Evolutionary conservation across 2,329 filamentous ascomycete species (phyloP).

Genomic region (Cyanodermella asteris): DNA sequence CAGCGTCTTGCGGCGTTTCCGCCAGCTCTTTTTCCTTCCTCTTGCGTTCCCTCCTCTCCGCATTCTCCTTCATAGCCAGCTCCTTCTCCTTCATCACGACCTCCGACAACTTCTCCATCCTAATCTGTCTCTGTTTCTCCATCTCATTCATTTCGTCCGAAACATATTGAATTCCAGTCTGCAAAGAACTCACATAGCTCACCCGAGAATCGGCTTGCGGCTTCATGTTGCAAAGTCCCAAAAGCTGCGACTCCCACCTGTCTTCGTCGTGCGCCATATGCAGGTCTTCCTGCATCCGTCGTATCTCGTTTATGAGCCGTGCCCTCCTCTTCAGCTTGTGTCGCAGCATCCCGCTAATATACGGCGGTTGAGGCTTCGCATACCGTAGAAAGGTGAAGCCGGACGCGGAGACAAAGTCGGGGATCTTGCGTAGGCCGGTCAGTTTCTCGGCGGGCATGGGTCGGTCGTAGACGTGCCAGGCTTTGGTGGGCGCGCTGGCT

Average conservation of each 20-base stretch:
- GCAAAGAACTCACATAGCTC: constrained; percentile 6
- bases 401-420: constrained; percentile 32
- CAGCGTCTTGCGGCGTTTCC: no score
- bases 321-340: constrained; percentile 27
- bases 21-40: constrained; percentile 4
- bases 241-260: constrained; percentile 23
- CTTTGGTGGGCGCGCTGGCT: no score
- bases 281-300: constrained; percentile 20
- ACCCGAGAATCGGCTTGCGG: no score
- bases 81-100: constrained; percentile 27
- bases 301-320: constrained; percentile 17
- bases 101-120: constrained; percentile 20
- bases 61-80: constrained; percentile 16
- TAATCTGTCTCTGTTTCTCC: constrained; percentile 9
- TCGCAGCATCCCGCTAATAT: constrained; percentile 35
- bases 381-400: constrained; percentile 39
- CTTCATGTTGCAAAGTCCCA: constrained; percentile 5
- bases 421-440: constrained; percentile 33
- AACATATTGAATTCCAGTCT: constrained; percentile 14
- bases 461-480: no score
- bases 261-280: constrained; percentile 23
- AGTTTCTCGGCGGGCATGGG: no score
- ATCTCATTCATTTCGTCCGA: constrained; percentile 4
- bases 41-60: constrained; percentile 10
- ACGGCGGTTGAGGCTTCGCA: constrained; percentile 38